Conservation (phyloP, 495 filamentous ascomycete species). For the Podospora conica region DNA sequence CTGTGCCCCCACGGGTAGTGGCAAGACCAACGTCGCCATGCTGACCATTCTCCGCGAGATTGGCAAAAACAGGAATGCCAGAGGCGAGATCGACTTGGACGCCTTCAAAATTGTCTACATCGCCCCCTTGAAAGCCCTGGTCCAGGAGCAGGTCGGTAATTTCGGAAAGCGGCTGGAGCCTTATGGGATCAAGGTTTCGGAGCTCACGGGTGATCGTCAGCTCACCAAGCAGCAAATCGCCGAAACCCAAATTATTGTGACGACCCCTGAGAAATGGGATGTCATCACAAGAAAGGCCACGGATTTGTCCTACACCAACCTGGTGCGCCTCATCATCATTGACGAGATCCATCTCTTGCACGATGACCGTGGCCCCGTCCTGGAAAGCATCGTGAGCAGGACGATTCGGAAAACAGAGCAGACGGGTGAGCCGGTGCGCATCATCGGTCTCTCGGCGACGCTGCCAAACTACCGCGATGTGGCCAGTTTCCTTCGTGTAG, state of each 20-base stretch:
- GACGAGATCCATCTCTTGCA: conserved; percentile 98
- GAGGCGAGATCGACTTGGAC: conserved; percentile 86
- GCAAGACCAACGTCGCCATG: conserved; percentile 99
- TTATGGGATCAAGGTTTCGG: conserved; percentile 86
- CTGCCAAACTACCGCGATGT: conserved; percentile 97
- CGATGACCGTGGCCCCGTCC: conserved; percentile 92
- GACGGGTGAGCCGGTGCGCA: conserved; percentile 82
- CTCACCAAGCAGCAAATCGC: conserved; percentile 98
- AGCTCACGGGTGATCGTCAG: conserved; percentile 94
- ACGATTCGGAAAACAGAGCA: conserved; percentile 91
- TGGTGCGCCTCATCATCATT: conserved; percentile 91
- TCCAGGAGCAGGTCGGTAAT: conserved; percentile 95
- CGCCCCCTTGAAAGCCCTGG: conserved; percentile 87
- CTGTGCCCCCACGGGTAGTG: conserved; percentile 93
- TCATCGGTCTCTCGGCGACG: conserved; percentile 90
- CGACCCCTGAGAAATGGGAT: conserved; percentile 98
- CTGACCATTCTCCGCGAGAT: conserved; percentile 92
- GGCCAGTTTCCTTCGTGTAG: conserved; percentile 89
- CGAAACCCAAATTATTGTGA: conserved; percentile 97
- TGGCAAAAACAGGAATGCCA: conserved; percentile 85
- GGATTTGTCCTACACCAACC: conserved; percentile 92
- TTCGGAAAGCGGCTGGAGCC: conserved; percentile 86
- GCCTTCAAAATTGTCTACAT: conserved; percentile 98
- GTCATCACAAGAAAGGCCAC: conserved; percentile 98
- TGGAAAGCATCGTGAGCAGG: conserved; percentile 94